A percentile compares a stretch with the other conserved stretches of the same genome.
phyloP scores from a whole-genome alignment of 768 basidiomycete species.

The Ramaria sp. region DNA sequence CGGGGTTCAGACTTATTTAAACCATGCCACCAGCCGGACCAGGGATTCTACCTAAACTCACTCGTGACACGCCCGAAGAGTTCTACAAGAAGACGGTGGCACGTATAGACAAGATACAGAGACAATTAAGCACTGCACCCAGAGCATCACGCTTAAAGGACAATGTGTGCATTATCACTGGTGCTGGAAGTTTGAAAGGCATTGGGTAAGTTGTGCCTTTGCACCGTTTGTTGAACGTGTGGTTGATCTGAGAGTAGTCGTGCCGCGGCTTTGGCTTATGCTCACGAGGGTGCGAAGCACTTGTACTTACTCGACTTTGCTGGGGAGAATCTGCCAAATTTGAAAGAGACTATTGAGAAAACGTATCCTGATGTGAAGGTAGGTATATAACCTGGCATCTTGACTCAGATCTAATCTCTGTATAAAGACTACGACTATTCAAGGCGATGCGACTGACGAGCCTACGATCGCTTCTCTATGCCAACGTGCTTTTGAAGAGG shows the following conservation, averaged over 20 bases:
- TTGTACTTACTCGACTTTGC: constrained; percentile 72
- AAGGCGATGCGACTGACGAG: constrained; percentile 81
- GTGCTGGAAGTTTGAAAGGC: constrained; percentile 76
- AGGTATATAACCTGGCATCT: constrained; percentile 6
- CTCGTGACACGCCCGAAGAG: constrained; percentile 24
- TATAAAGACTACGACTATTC: constrained; percentile 57
- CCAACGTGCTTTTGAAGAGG: constrained; percentile 61
- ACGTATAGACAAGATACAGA: constrained; percentile 57
- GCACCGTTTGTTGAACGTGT: constrained; percentile 1
- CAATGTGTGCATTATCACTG: constrained; percentile 84
- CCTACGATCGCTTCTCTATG: constrained; percentile 56
- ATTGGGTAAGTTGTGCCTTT: constrained; percentile 55
- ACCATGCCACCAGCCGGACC: constrained; percentile 3
- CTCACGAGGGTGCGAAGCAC: constrained; percentile 73
- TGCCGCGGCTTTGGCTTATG: constrained; percentile 60
- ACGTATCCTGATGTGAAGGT: constrained; percentile 77
- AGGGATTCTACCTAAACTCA: constrained; percentile 3
- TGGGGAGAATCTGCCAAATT: constrained; percentile 52
- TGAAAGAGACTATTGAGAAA: constrained; percentile 56
- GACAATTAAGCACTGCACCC: constrained; percentile 47
- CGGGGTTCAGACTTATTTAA: too few species aligned
- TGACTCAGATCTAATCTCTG: background rate
- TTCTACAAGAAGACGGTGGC: constrained; percentile 50
- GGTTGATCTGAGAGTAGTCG: constrained; percentile 34
- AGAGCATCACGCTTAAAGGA: constrained; percentile 48